Base-by-base conservation (phyloP, 1,284 basidiomycete species). In the Tilletia caries region DNA sequence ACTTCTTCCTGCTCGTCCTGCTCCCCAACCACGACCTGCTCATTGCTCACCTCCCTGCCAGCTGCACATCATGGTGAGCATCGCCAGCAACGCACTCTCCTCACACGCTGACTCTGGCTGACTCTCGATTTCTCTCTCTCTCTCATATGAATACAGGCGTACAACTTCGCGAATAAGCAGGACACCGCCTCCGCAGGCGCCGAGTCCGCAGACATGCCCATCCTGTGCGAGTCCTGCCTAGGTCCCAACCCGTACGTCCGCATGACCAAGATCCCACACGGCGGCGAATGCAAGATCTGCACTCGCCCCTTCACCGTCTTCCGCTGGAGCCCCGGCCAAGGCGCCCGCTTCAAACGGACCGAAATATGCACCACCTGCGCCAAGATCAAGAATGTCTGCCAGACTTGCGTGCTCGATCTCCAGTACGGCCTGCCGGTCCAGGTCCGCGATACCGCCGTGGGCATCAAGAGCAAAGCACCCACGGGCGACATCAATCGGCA, bases 321-420 rank as follows among this genome's bases (percentile, higher is more conserved):
- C 85, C 90, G 94, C 62, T 98, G 96, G 96, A 95, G 97, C 79
- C 95, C 96, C 1, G 96, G 96, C 66, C 81, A 84, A 18, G 95
- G 94, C 52, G 91, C 90, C 82, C 90, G 96, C 50, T 96, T 90
- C 89, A 98, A 98, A 86, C 92, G 93, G 77, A 99, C 96, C 3
- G 95, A 98, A 73, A 91, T 98, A 75, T 99, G 96, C 85, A 94
- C 96, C 83, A 98, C 96, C 0, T 98, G 96, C 79, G 92, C 95
- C 46, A 98, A 97, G 86, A 91, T 97, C 78, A 97, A 98, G 87
- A 97, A 98, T 80, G 92, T 96, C 52, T 99, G 96, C 86, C 96
- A 98, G 85, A 98, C 95, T 0, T 98, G 96, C 84, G 86, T 99
- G 33, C 87, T 99, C 43, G 96, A 99, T 83, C 88, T 85, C 20